Percentiles rank a stretch among this genome's conserved stretches.
Conservation (phyloP, 148 eudicot genomes). For the Gaultheria prostrata region DNA sequence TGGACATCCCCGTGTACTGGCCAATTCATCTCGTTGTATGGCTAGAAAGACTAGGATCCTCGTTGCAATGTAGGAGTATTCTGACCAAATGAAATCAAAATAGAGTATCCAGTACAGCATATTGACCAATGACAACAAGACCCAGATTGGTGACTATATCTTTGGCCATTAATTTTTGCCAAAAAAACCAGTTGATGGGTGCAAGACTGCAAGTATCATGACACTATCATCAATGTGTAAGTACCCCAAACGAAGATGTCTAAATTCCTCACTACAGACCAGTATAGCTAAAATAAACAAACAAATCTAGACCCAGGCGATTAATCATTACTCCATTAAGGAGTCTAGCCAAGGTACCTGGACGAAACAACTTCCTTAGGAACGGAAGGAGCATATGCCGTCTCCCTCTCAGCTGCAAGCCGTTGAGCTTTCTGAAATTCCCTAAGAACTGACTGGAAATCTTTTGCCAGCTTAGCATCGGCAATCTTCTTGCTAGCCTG, state of each 20-base stretch:
- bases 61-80: neutral
- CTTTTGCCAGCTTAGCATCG: slow-evolving; percentile 56
- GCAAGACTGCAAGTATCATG: neutral
- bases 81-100: neutral
- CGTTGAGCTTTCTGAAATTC: slow-evolving; percentile 59
- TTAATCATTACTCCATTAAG: neutral
- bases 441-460: slow-evolving; percentile 48
- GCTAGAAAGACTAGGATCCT: neutral
- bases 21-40: neutral
- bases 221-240: neutral
- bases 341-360: slow-evolving; percentile 22
- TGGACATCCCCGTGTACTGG: neutral
- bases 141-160: neutral
- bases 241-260: neutral
- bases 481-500: slow-evolving; percentile 56
- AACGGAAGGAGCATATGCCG: slow-evolving; percentile 39
- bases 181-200: neutral
- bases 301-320: neutral
- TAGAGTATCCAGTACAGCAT: neutral
- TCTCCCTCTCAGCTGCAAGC: slow-evolving; percentile 54
- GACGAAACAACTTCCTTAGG: slow-evolving; percentile 28
- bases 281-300: neutral
- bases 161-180: neutral
- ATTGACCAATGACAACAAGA: neutral
- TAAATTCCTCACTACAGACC: neutral